Evolutionary conservation across 2,329 filamentous ascomycete species (phyloP).

Genomic region (Aspergillus clavatus): DNA sequence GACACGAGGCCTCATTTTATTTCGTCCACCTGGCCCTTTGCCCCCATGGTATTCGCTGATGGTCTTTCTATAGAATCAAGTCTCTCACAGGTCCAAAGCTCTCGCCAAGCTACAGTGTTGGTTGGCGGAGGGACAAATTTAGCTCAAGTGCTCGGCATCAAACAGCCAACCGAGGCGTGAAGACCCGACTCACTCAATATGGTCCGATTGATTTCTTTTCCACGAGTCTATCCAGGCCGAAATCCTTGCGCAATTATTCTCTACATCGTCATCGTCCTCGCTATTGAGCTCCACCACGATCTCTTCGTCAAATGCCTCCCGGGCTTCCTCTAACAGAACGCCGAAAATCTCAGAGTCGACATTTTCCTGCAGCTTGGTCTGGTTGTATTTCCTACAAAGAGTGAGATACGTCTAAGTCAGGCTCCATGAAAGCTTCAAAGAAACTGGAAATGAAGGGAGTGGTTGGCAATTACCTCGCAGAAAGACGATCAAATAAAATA

Average conservation of each 20-base stretch:
- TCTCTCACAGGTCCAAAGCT: conserved; percentile 88
- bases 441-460: conserved; percentile 1
- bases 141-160: not conserved
- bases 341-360: conserved; percentile 97
- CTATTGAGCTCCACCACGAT: conserved; percentile 86
- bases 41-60: conserved; percentile 13
- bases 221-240: conserved; percentile 77
- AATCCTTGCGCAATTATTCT: conserved; percentile 80
- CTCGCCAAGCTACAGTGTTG: conserved; percentile 79
- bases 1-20: not conserved
- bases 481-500: conserved; percentile 77
- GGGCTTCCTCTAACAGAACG: conserved; percentile 82
- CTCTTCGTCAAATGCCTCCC: conserved; percentile 77
- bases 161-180: not conserved
- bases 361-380: conserved; percentile 90
- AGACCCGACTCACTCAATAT: conserved; percentile 20
- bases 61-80: conserved; percentile 60
- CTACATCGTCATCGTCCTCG: conserved; percentile 76
- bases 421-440: not conserved
- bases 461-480: conserved; percentile 53
- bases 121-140: conserved; percentile 51
- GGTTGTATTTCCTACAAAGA: conserved; percentile 64
- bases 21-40: not conserved
- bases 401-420: conserved; percentile 3
- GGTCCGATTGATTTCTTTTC: conserved; percentile 53